Evolutionary conservation across 202 grass and related monocot genomes (phyloP), one percentile per base, ranked within the genome.

Genomic region (Panicum hallii): DNA sequence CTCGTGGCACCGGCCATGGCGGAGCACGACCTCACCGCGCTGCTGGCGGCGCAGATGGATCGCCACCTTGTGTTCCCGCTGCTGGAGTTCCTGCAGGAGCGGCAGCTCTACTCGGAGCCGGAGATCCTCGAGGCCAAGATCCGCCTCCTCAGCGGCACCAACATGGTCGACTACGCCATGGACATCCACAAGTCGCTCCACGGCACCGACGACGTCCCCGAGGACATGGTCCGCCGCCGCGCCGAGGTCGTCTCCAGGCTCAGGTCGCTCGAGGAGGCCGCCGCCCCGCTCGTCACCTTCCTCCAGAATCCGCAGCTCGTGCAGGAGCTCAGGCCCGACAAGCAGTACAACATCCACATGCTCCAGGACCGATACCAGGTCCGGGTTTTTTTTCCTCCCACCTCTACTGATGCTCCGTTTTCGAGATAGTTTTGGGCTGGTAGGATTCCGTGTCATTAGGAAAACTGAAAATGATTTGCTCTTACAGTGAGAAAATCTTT

Each of bases 121-220:
- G 87, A 98, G 87, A 95, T 98, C 73, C 91, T 98, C 17, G 89
- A 93, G 88, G 93, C 91, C 48, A 98, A 98, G 88, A 93, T 98
- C 83, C 85, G 86, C 63, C 93, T 98, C 52, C 93, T 98, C 83
- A 89, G 88, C 85, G 90, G 94, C 77, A 95, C 93, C 48, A 98
- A 95, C 85, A 98, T 98, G 95, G 95, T 98, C 60, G 95, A 95
- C 70, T 95, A 98, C 67, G 91, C 91, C 80, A 98, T 98, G 93
- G 95, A 98, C 76, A 95, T 98, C 82, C 95, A 98, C 83, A 98
- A 98, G 87, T 90, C 93, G 20, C 95, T 95, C 50, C 86, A 98
- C 61, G 89, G 84, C 19, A 98, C 95, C 26, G 95, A 95, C 9
- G 89, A 98, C 42, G 95, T 95, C 38, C 95, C 95, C 30, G 80